These are phyloP conservation scores for Linaria vulgaris DNA, from an alignment of 257 asterid genomes.

Conservation along the genomic window DNA sequence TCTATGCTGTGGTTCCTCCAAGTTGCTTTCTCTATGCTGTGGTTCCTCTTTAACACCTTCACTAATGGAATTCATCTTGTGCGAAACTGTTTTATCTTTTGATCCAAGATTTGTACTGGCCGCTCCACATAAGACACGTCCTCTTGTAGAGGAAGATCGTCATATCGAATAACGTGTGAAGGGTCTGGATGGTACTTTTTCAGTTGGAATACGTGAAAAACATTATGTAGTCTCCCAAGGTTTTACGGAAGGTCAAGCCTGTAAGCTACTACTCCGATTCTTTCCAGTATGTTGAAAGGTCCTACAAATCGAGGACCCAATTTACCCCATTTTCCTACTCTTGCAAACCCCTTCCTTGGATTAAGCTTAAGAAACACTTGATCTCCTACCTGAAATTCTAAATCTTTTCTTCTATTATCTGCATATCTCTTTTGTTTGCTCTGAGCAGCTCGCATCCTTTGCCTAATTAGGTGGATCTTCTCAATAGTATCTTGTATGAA, in stretches of 20 bases:
- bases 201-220: neutral
- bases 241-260: neutral
- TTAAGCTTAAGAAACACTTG: neutral
- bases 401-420: neutral
- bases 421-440: neutral
- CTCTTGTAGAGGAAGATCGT: neutral
- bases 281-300: neutral
- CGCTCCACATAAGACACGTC: neutral
- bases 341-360: neutral
- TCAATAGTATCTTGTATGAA: neutral
- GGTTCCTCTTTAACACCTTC: neutral
- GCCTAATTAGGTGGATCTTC: neutral
- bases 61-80: neutral
- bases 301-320: neutral
- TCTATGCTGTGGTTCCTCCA: too few relatives aligned
- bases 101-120: neutral
- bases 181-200: neutral
- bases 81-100: neutral
- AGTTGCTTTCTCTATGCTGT: neutral
- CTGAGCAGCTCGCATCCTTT: neutral
- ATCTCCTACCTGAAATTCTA: neutral
- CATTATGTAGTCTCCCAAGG: neutral
- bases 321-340: neutral
- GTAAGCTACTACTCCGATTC: neutral
- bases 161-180: neutral